phyloP scores from a whole-genome alignment of 2,329 filamentous ascomycete species.

The Cercospora berteroae region DNA sequence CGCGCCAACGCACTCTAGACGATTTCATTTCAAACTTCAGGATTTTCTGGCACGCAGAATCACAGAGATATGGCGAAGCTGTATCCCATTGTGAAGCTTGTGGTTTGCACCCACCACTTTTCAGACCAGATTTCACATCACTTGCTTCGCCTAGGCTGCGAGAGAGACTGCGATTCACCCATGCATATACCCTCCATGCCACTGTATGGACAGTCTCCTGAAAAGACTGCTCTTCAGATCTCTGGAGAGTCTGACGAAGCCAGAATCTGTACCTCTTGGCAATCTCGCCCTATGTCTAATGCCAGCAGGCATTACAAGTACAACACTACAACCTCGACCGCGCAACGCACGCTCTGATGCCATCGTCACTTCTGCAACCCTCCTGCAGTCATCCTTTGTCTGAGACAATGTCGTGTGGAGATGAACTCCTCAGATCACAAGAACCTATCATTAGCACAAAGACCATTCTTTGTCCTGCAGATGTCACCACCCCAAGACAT shows the following conservation, averaged over 20 bases:
- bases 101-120: background rate
- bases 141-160: background rate
- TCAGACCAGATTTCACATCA: background rate
- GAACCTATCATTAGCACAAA: conserved; percentile 1
- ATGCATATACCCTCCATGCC: background rate
- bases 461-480: conserved; percentile 2
- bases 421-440: background rate
- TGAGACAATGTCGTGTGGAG: background rate
- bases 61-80: too few species aligned
- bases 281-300: background rate
- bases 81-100: background rate
- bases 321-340: background rate
- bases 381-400: background rate
- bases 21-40: background rate
- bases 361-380: background rate
- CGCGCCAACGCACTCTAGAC: background rate
- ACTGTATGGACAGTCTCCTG: background rate
- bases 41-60: background rate
- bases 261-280: background rate
- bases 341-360: background rate
- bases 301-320: background rate
- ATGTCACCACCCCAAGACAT: background rate
- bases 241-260: background rate
- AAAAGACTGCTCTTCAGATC: background rate
- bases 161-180: too few species aligned